Evolutionary conservation across 2,329 filamentous ascomycete genomes (phyloP), one percentile per base, ranked within the genome.

Genomic region (Torrubiellomyces zombiae): DNA sequence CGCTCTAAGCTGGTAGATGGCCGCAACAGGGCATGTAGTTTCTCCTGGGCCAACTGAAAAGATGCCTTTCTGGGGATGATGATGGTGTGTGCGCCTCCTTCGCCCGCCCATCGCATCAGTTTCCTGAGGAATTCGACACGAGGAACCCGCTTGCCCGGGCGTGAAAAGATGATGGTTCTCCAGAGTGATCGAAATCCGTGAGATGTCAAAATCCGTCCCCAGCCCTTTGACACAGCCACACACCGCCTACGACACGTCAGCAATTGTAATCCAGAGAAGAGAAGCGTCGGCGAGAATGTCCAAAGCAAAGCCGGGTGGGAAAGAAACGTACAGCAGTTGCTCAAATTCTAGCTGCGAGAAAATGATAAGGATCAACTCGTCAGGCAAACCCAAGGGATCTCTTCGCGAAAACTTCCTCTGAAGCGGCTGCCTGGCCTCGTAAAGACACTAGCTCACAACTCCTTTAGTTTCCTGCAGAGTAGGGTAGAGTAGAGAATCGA

Each of bases 301-400:
- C n/a, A 19, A 18, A 15, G 6, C n/a, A n/a, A n/a, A n/a, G n/a
- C n/a, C n/a, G n/a, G n/a, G 5, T 9, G 7, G 11, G 12, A 12
- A 11, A 13, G 14, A 16, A 6, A 34, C 38, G 17, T 37, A 49
- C 43, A 48, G 39, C 8, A 47, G 31, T 8, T 42, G 37, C 4
- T 33, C 25, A n/a, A 53, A 39, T 24, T 49, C 47, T 7, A 55
- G 31, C 19, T 41, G 42, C 9, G 37, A 38, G 18, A 55, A 48
- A 6, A 56, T 48, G 9, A 44, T 35, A 14, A 50, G 38, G 6
- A 53, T 34, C 25, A 56, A 38, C 23, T 56, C 53, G 4, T 39
- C 28, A 0, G 53, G 52, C 14, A 54, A 38, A 13, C 33, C 34
- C 9, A 56, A 23, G 3, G 52, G 52, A 27, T 56, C 51, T 18